Evolutionary conservation across 179 eudicot species (phyloP).

Genomic region (Carnegiea gigantea): DNA sequence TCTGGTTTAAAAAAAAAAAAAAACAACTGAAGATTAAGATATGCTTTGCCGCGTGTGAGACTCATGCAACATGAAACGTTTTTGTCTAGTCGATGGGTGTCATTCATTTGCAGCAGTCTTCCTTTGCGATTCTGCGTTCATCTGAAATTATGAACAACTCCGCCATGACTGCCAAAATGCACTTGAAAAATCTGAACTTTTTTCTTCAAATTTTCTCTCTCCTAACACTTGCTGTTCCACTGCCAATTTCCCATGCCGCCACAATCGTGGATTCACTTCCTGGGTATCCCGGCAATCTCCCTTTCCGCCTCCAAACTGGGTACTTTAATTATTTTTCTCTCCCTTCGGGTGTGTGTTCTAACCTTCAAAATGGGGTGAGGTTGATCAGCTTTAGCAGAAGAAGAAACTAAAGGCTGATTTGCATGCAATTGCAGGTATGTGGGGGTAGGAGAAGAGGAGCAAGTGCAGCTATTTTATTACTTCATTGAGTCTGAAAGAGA

Average conservation of each 20-base stretch:
- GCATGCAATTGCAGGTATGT: constrained; percentile 12
- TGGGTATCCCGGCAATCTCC: constrained; percentile 22
- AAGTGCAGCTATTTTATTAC: constrained; percentile 29
- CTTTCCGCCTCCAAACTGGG: constrained; percentile 23
- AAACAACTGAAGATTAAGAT: not conserved
- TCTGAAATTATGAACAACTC: not conserved
- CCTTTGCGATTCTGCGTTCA: too few species aligned
- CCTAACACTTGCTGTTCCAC: not conserved
- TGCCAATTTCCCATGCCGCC: not conserved
- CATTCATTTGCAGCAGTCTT: too few species aligned
- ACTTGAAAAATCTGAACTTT: not conserved
- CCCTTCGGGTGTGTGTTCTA: not conserved
- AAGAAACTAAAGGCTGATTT: not conserved
- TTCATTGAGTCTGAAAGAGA: constrained; percentile 21
- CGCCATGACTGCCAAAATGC: not conserved
- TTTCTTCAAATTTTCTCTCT: not conserved
- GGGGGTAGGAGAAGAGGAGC: constrained; percentile 19
- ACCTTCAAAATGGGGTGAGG: too few species aligned
- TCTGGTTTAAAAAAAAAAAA: too few species aligned
- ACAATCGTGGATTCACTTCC: constrained; percentile 8
- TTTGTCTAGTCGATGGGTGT: too few species aligned
- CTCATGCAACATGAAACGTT: not conserved
- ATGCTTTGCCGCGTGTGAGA: not conserved
- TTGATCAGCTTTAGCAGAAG: too few species aligned
- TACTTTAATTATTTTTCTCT: not conserved